Conservation (phyloP, 208 protist species). For the Leishmania amazonensis region DNA sequence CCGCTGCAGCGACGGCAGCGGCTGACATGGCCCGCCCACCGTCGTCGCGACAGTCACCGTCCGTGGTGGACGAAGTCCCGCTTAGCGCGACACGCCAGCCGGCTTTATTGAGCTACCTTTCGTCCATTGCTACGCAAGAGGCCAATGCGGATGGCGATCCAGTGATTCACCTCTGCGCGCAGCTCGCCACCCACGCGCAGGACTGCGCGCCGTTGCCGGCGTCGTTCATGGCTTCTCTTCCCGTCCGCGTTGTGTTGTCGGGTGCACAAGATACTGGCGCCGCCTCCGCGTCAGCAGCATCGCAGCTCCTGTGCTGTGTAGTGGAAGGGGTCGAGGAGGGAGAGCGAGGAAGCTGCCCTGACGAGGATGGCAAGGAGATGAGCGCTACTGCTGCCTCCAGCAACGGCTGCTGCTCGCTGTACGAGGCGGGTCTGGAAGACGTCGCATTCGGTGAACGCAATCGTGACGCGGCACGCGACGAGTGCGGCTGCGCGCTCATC, state of each 20-base stretch:
- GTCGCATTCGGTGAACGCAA: background rate
- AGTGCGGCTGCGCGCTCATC: conserved; percentile 1
- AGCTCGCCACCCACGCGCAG: background rate
- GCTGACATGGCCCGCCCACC: conserved; percentile 12
- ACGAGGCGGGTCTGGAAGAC: conserved; percentile 3
- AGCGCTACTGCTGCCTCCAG: background rate
- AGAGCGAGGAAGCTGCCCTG: background rate
- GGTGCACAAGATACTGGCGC: background rate
- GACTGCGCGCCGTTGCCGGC: background rate
- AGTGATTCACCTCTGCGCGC: background rate
- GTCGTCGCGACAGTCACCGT: conserved; percentile 12
- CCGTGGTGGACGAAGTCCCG: conserved; percentile 30
- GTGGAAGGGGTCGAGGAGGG: background rate
- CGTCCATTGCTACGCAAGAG: background rate
- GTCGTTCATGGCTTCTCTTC: background rate
- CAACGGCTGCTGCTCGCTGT: background rate
- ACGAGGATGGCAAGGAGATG: background rate
- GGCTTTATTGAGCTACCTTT: conserved; percentile 4
- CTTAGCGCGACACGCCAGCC: conserved; percentile 34
- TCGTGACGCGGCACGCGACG: background rate
- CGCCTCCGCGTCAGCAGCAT: background rate
- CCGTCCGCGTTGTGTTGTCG: background rate
- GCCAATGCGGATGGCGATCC: background rate
- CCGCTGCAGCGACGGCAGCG: background rate
- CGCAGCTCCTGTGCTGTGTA: conserved; percentile 22